Conservation (phyloP, 2,329 filamentous ascomycete species). For the Calonectria pauciramosa region DNA sequence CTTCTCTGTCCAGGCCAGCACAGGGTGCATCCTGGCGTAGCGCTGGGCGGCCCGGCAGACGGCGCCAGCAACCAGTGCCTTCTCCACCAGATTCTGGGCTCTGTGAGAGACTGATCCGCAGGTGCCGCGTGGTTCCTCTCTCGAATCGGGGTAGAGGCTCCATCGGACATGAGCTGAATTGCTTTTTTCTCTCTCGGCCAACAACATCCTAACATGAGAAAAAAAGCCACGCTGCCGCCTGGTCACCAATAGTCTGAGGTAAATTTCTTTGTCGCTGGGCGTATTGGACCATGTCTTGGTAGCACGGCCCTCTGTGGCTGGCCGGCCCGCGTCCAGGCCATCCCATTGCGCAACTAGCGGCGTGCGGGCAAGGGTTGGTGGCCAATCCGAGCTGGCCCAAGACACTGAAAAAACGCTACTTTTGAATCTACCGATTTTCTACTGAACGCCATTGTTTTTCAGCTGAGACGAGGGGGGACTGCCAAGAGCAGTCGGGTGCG, state of each 20-base stretch:
- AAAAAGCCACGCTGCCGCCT: background rate
- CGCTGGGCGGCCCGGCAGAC: background rate
- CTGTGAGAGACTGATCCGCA: background rate
- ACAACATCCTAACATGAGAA: background rate
- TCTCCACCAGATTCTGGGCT: background rate
- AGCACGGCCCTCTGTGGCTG: constrained; percentile 6
- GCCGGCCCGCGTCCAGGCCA: constrained; percentile 3
- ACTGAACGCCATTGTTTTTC: background rate
- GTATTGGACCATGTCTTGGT: background rate
- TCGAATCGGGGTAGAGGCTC: background rate
- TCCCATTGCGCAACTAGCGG: background rate
- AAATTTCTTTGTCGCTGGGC: background rate
- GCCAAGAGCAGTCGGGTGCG: background rate
- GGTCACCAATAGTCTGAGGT: constrained; percentile 1
- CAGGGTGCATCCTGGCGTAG: background rate
- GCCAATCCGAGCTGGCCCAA: background rate
- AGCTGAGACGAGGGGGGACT: background rate
- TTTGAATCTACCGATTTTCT: constrained; percentile 1
- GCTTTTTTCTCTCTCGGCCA: background rate
- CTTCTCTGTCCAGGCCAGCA: background rate
- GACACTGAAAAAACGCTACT: background rate
- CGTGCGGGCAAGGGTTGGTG: background rate
- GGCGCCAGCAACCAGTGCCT: background rate
- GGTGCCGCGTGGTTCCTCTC: background rate
- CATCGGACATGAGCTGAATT: background rate